Evolutionary conservation across 768 basidiomycete species (phyloP).

Genomic region (Leccinum subgranulosum): DNA sequence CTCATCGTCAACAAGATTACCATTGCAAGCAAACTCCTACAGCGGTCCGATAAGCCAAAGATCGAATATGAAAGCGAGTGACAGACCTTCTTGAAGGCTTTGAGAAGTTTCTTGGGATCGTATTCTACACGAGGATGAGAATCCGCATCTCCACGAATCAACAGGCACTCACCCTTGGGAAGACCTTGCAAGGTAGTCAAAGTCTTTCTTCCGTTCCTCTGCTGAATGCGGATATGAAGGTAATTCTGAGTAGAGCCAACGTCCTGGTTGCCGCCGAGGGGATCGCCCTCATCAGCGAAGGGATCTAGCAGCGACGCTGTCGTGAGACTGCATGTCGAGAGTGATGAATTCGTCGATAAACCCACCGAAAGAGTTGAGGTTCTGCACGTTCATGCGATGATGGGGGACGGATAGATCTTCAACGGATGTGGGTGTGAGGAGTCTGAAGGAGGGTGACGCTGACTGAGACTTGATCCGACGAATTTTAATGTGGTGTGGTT

Average conservation of each 20-base stretch:
- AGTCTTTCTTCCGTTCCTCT: constrained; percentile 98
- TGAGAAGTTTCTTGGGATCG: constrained; percentile 96
- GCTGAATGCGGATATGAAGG: constrained; percentile 97
- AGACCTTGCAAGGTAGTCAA: constrained; percentile 96
- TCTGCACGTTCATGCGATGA: constrained; percentile 94
- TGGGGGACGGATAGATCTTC: constrained; percentile 39
- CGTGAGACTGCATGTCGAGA: constrained; percentile 7
- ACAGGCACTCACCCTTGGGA: constrained; percentile 65
- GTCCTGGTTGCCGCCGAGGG: constrained; percentile 68
- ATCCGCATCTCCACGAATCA: constrained; percentile 10
- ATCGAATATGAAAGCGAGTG: neutral
- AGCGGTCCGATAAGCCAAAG: constrained; percentile 6
- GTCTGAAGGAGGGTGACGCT: constrained; percentile 19
- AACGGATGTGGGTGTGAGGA: constrained; percentile 41
- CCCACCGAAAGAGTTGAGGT: constrained; percentile 76
- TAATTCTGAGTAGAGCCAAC: constrained; percentile 80
- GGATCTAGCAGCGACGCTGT: constrained; percentile 59
- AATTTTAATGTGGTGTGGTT: constrained; percentile 21
- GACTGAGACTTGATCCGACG: constrained; percentile 7
- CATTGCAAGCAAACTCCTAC: constrained; percentile 98
- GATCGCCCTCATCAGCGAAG: constrained; percentile 93
- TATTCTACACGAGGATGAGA: constrained; percentile 60
- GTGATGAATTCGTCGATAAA: constrained; percentile 14
- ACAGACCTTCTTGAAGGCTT: constrained; percentile 95
- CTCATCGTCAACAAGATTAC: constrained; percentile 92